Conservation (phyloP, 2,329 filamentous ascomycete genomes). For the Parafenestella ontariensis region DNA sequence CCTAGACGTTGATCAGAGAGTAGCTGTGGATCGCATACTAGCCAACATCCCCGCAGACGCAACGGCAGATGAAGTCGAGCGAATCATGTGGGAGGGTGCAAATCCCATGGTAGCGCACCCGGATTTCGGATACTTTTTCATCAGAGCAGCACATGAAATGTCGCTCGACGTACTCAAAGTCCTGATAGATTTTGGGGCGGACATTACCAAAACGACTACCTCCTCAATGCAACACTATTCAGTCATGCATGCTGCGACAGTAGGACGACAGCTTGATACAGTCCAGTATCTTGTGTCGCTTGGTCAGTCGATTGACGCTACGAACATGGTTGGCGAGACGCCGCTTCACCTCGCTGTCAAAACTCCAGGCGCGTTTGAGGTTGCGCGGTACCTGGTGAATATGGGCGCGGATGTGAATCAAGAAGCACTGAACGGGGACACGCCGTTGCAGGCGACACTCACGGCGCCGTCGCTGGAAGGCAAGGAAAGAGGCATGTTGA, state of each 20-base stretch:
- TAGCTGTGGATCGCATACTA: conserved; percentile 39
- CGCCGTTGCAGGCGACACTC: conserved; percentile 33
- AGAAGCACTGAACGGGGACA: conserved; percentile 26
- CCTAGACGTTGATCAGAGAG: conserved; percentile 29
- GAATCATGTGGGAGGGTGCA: conserved; percentile 40
- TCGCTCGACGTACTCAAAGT: conserved; percentile 29
- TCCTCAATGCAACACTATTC: conserved; percentile 27
- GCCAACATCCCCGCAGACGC: conserved; percentile 33
- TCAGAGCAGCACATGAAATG: conserved; percentile 39
- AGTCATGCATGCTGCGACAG: conserved; percentile 37
- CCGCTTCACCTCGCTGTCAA: conserved; percentile 41
- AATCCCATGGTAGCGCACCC: conserved; percentile 38
- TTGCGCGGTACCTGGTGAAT: conserved; percentile 38
- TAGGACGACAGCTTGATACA: conserved; percentile 34
- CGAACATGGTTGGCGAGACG: conserved; percentile 38
- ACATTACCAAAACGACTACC: conserved; percentile 26
- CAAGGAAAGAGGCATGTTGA: conserved; percentile 36
- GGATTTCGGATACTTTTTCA: conserved; percentile 39
- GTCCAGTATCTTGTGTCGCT: conserved; percentile 35
- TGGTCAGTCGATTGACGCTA: conserved; percentile 35
- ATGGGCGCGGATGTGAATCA: conserved; percentile 42
- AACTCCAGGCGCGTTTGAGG: conserved; percentile 32
- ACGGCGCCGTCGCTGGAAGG: conserved; percentile 27
- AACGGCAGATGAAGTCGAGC: conserved; percentile 34
- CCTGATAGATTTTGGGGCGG: conserved; percentile 41